Conservation (phyloP, 2,329 filamentous ascomycete species). For the Claviceps capensis region DNA sequence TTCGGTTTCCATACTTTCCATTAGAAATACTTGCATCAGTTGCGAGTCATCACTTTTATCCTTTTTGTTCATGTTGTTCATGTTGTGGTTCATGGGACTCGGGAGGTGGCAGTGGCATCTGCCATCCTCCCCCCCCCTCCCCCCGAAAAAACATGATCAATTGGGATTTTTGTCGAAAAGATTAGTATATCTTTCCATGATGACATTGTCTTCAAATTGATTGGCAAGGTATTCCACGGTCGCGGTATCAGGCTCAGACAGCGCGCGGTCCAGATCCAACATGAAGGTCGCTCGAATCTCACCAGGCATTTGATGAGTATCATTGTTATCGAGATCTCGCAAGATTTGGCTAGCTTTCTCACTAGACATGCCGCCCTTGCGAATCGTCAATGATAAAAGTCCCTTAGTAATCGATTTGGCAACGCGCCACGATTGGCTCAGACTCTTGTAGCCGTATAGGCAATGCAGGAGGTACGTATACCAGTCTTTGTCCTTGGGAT, state of each 20-base stretch:
- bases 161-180: slow-evolving; percentile 5
- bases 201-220: slow-evolving; percentile 19
- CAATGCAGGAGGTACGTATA: slow-evolving; percentile 20
- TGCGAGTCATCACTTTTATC: too few relatives aligned
- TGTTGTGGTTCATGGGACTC: too few relatives aligned
- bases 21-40: too few relatives aligned
- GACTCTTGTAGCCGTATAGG: slow-evolving; percentile 20
- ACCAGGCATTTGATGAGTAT: slow-evolving; percentile 9
- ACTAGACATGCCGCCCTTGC: slow-evolving; percentile 15
- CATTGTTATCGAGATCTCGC: slow-evolving; percentile 14
- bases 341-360: slow-evolving; percentile 19
- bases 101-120: background rate
- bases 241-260: slow-evolving; percentile 20
- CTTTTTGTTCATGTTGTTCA: too few relatives aligned
- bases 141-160: background rate
- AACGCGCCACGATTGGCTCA: slow-evolving; percentile 18
- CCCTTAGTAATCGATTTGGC: slow-evolving; percentile 17
- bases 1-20: too few relatives aligned
- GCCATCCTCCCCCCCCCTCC: background rate
- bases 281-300: slow-evolving; percentile 23
- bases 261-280: slow-evolving; percentile 22
- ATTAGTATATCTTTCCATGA: slow-evolving; percentile 20
- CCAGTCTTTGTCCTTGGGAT: slow-evolving; percentile 16
- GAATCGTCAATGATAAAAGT: slow-evolving; percentile 18
- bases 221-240: slow-evolving; percentile 19